These are phyloP conservation scores for Eurotiales sp. DNA, from an alignment of 2,329 filamentous ascomycete species.

Conservation along the genomic window DNA sequence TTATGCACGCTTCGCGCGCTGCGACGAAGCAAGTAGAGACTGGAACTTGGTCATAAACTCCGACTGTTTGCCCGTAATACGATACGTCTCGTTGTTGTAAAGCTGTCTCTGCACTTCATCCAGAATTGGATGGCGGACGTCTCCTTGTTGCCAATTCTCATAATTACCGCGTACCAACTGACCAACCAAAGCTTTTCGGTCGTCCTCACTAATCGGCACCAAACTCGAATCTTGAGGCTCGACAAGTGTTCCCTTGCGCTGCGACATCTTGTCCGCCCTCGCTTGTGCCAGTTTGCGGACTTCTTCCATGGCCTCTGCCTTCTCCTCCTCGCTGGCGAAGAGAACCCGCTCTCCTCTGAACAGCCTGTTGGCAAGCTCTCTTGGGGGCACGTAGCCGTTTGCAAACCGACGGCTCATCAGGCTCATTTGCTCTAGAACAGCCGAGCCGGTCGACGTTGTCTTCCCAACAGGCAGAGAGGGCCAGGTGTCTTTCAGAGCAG, in stretches of 20 bases:
- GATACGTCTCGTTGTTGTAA: constrained; percentile 41
- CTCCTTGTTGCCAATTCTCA: constrained; percentile 17
- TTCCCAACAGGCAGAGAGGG: constrained; percentile 33
- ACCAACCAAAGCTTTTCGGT: constrained; percentile 28
- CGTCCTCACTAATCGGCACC: constrained; percentile 21
- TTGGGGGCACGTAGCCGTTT: constrained; percentile 32
- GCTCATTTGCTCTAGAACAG: constrained; percentile 33
- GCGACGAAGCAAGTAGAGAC: constrained; percentile 29
- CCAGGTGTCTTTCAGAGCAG: constrained; percentile 36
- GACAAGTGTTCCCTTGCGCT: constrained; percentile 35
- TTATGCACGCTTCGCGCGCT: constrained; percentile 23
- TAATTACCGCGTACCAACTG: constrained; percentile 34
- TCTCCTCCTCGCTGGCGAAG: constrained; percentile 37
- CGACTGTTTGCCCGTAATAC: constrained; percentile 31
- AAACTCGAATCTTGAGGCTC: constrained; percentile 31
- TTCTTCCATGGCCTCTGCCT: constrained; percentile 30
- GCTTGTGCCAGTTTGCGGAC: constrained; percentile 32
- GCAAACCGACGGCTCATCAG: constrained; percentile 32
- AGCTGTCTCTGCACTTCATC: constrained; percentile 33
- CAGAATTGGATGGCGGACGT: constrained; percentile 25
- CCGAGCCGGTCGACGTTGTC: constrained; percentile 24
- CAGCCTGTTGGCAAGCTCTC: constrained; percentile 35
- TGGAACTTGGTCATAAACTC: constrained; percentile 37
- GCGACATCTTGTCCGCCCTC: constrained; percentile 31
- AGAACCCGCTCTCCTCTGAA: constrained; percentile 35